Evolutionary conservation across 805 yeast species (phyloP).

Genomic region (Monosporozyma servazzii): DNA sequence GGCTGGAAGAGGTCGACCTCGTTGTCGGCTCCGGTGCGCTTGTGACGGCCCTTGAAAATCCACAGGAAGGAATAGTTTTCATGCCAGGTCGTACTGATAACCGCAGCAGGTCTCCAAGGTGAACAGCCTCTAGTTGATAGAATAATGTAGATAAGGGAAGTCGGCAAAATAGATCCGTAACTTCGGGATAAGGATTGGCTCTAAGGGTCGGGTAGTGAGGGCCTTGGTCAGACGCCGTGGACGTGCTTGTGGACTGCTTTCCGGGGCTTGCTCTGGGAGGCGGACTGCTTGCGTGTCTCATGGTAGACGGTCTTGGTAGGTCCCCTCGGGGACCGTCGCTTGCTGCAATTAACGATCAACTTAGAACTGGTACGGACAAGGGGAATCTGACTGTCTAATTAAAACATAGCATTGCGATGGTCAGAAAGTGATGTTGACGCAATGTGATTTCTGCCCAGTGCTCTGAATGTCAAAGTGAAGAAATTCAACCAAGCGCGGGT

Average conservation of each 20-base stretch:
- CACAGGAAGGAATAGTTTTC: slow-evolving; percentile 34
- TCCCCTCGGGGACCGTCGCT: slow-evolving; percentile 24
- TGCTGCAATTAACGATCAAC: slow-evolving; percentile 24
- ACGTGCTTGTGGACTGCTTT: slow-evolving; percentile 23
- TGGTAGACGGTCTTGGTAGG: slow-evolving; percentile 25
- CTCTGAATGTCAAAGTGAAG: not conserved
- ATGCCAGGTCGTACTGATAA: slow-evolving; percentile 37
- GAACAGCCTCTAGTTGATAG: slow-evolving; percentile 39
- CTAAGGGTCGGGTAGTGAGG: slow-evolving; percentile 35
- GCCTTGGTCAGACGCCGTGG: slow-evolving; percentile 31
- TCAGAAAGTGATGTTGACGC: slow-evolving; percentile 38
- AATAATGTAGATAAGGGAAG: slow-evolving; percentile 37
- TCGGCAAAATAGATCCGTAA: slow-evolving; percentile 37
- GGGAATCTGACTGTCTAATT: slow-evolving; percentile 39
- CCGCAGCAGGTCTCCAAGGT: slow-evolving; percentile 41
- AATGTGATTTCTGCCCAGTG: slow-evolving; percentile 32
- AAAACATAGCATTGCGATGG: slow-evolving; percentile 39
- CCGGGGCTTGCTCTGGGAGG: slow-evolving; percentile 21
- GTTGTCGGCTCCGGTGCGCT: slow-evolving; percentile 35
- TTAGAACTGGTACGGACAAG: slow-evolving; percentile 27
- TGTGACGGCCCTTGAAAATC: slow-evolving; percentile 36
- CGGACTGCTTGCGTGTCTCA: slow-evolving; percentile 23
- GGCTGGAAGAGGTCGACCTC: slow-evolving; percentile 34
- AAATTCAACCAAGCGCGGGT: not conserved
- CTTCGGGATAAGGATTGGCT: slow-evolving; percentile 38